Evolutionary conservation across 306 rosid genomes (phyloP).

Genomic region (Fragaria vesca): DNA sequence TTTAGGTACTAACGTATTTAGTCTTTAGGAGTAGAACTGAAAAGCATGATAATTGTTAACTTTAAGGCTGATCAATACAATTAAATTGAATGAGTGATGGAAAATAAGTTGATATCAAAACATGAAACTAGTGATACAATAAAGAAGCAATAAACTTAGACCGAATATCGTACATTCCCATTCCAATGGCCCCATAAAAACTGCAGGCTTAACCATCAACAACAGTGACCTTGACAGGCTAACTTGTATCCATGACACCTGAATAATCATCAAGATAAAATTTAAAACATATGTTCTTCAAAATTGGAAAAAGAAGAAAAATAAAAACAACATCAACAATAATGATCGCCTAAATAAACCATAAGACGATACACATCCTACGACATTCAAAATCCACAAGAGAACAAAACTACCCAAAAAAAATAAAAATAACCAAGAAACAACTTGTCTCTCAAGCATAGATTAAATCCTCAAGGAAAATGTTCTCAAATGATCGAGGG

Average conservation of each 20-base stretch:
- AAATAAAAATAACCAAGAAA: too few relatives aligned
- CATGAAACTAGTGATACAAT: slow-evolving; percentile 10
- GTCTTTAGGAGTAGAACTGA: neutral
- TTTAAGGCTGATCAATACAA: neutral
- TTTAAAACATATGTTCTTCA: slow-evolving; percentile 20
- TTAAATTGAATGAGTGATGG: neutral
- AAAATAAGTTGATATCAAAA: slow-evolving; percentile 8
- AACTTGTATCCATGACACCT: slow-evolving; percentile 98
- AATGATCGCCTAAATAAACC: neutral
- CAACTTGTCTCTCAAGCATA: too few relatives aligned
- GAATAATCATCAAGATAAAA: slow-evolving; percentile 28
- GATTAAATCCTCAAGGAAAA: too few relatives aligned
- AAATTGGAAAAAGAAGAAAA: neutral
- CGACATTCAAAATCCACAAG: neutral
- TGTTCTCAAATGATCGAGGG: too few relatives aligned
- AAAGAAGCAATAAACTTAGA: neutral
- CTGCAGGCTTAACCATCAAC: slow-evolving; percentile 72
- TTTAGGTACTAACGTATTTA: too few relatives aligned
- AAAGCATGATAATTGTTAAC: neutral
- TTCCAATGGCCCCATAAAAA: slow-evolving; percentile 84
- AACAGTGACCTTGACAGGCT: slow-evolving; percentile 82
- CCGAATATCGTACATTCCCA: slow-evolving; percentile 65
- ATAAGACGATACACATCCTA: neutral
- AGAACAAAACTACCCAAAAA: too few relatives aligned
- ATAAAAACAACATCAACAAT: too few relatives aligned